These are phyloP conservation scores for Diplotaxis tenuifolia DNA, from an alignment of 345 rosid genomes.

Conservation along the genomic window DNA sequence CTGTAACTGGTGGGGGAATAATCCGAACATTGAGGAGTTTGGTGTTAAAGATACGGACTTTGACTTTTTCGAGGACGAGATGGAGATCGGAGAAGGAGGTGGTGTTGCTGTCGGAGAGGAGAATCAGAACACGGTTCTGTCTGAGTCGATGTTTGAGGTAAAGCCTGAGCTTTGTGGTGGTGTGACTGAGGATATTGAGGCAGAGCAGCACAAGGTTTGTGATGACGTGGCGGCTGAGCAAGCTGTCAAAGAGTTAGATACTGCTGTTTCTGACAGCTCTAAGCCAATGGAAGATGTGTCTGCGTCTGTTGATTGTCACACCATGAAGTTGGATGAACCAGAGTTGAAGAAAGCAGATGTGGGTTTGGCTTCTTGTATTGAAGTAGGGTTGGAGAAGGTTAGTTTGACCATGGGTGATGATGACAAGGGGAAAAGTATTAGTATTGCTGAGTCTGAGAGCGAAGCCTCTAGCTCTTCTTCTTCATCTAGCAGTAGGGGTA, in stretches of 20 bases:
- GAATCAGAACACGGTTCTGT: constrained; percentile 10
- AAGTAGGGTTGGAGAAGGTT: constrained; percentile 48
- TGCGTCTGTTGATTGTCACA: constrained; percentile 8
- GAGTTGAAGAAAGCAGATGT: constrained; percentile 35
- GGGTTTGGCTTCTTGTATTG: constrained; percentile 43
- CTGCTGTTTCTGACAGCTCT: constrained; percentile 12
- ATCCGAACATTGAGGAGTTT: constrained; percentile 29
- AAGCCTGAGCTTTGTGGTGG: constrained; percentile 16
- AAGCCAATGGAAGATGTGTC: constrained; percentile 16
- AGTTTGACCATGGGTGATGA: constrained; percentile 42
- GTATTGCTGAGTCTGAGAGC: constrained; percentile 41
- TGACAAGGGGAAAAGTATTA: constrained; percentile 30
- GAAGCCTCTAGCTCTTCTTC: constrained; percentile 45
- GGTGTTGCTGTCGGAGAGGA: constrained; percentile 1
- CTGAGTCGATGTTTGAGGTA: constrained; percentile 20
- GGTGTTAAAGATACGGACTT: constrained; percentile 41
- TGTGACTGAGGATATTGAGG: constrained; percentile 21
- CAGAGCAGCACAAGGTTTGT: constrained; percentile 24
- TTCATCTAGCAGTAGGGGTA: constrained; percentile 44
- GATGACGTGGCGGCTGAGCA: constrained; percentile 21
- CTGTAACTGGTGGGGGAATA: constrained; percentile 50
- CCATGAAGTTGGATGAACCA: constrained; percentile 39
- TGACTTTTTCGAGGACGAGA: constrained; percentile 31
- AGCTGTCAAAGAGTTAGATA: constrained; percentile 11
- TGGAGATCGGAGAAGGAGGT: constrained; percentile 38